Percentiles rank a stretch among this genome's conserved stretches.
These are phyloP conservation scores for Phytophthora niederhauseri DNA, from an alignment of 352 stramenopile species.

Conservation along the genomic window DNA sequence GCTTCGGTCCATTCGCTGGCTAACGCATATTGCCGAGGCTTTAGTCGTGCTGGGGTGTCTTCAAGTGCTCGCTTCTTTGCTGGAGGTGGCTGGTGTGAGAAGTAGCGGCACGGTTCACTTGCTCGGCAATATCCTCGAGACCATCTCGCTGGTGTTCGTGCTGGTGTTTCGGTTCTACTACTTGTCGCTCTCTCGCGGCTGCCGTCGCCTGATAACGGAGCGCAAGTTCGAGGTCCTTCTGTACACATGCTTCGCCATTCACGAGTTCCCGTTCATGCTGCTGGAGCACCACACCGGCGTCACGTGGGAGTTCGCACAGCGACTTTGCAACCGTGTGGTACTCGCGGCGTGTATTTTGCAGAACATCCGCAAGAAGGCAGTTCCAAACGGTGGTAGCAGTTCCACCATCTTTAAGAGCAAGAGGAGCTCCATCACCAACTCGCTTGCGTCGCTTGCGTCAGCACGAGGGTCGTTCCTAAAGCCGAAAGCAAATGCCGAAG, in stretches of 20 bases:
- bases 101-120: constrained; percentile 5
- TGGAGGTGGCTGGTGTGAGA: constrained; percentile 3
- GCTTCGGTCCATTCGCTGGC: constrained; percentile 28
- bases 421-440: neutral
- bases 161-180: constrained; percentile 40
- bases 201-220: constrained; percentile 2
- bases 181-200: constrained; percentile 23
- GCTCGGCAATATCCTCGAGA: constrained; percentile 24
- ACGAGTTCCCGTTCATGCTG: constrained; percentile 25
- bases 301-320: constrained; percentile 27
- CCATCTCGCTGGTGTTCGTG: constrained; percentile 29
- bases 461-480: neutral
- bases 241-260: constrained; percentile 21
- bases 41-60: constrained; percentile 26
- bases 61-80: constrained; percentile 8
- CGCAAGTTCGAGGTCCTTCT: constrained; percentile 27
- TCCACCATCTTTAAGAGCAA: constrained; percentile 8
- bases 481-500: neutral
- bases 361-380: constrained; percentile 17
- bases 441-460: neutral
- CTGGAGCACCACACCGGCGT: constrained; percentile 17
- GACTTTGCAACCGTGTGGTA: constrained; percentile 17
- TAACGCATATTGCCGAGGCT: constrained; percentile 30
- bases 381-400: neutral
- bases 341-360: constrained; percentile 25